Conservation (phyloP, 805 yeast species). For the Saccharomycodes ludwigii region DNA sequence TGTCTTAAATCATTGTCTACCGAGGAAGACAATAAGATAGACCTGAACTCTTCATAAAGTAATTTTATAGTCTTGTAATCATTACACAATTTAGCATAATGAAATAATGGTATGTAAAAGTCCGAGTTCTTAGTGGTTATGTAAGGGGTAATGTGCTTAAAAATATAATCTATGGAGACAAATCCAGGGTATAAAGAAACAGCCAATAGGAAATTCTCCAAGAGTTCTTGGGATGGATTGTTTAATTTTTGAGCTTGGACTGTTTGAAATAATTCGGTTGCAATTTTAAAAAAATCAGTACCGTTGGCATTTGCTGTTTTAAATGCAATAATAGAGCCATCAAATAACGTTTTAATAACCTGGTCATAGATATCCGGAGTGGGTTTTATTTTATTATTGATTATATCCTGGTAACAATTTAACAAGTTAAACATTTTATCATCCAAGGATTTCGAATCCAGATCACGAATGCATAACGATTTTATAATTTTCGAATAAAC, state of each 20-base stretch:
- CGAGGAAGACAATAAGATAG: too few relatives aligned
- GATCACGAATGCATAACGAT: conserved; percentile 39
- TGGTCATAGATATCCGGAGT: conserved; percentile 39
- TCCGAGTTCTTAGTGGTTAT: conserved; percentile 17
- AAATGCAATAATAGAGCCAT: conserved; percentile 33
- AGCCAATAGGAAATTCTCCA: conserved; percentile 36
- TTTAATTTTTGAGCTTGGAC: conserved; percentile 28
- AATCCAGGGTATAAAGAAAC: conserved; percentile 28
- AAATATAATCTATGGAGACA: conserved; percentile 22
- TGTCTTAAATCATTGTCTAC: conserved; percentile 12
- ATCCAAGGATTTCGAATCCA: conserved; percentile 43
- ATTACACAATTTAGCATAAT: conserved; percentile 27
- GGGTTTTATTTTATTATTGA: conserved; percentile 44
- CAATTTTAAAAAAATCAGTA: conserved; percentile 36
- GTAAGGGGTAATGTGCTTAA: conserved; percentile 19
- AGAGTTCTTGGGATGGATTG: conserved; percentile 31
- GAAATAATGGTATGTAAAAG: conserved; percentile 29
- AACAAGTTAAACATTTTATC: conserved; percentile 48
- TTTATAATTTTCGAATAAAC: conserved; percentile 41
- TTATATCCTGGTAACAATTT: conserved; percentile 56
- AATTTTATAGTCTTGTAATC: conserved; percentile 28
- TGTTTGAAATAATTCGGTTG: conserved; percentile 33
- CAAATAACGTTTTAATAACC: conserved; percentile 37
- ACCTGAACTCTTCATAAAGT: conserved; percentile 28
- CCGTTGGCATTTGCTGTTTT: conserved; percentile 28